phyloP scores from a whole-genome alignment of 768 basidiomycete species.

The Pleurotus ostreatus region DNA sequence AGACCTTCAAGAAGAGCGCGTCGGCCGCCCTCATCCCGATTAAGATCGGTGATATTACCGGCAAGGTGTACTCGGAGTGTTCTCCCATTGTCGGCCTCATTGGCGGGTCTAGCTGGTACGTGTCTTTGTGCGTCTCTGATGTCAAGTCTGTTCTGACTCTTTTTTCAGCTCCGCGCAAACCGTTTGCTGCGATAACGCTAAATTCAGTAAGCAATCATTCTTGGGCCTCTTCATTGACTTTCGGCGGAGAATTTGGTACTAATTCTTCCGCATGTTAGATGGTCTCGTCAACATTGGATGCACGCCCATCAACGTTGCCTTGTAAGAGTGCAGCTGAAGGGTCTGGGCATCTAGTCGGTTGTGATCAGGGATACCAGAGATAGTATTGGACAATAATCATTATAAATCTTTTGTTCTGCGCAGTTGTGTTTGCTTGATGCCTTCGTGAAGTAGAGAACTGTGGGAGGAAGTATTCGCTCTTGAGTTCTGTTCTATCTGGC shows the following conservation, averaged over 20 bases:
- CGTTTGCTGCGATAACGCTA: background rate
- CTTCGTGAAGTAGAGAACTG: background rate
- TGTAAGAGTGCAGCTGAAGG: background rate
- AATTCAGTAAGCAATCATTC: background rate
- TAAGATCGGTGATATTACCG: background rate
- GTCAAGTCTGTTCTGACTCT: background rate
- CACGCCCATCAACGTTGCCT: background rate
- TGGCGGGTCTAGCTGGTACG: background rate
- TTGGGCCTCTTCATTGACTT: background rate
- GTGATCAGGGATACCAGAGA: no score
- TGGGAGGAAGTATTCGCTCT: no score
- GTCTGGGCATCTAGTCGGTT: no score
- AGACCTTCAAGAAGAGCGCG: background rate
- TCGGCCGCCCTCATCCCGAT: background rate
- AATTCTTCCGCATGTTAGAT: background rate
- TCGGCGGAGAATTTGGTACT: background rate
- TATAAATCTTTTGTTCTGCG: background rate
- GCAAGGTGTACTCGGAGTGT: background rate
- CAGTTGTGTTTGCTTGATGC: background rate
- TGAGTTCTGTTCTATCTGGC: no score
- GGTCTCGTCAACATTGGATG: background rate
- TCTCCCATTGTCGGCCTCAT: background rate
- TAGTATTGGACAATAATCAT: background rate
- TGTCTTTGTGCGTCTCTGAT: background rate
- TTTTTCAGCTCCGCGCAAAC: background rate